Percentiles rank a stretch among this genome's conserved stretches.
phyloP scores from a whole-genome alignment of 75 land plant genomes.

The Pinus taeda region DNA sequence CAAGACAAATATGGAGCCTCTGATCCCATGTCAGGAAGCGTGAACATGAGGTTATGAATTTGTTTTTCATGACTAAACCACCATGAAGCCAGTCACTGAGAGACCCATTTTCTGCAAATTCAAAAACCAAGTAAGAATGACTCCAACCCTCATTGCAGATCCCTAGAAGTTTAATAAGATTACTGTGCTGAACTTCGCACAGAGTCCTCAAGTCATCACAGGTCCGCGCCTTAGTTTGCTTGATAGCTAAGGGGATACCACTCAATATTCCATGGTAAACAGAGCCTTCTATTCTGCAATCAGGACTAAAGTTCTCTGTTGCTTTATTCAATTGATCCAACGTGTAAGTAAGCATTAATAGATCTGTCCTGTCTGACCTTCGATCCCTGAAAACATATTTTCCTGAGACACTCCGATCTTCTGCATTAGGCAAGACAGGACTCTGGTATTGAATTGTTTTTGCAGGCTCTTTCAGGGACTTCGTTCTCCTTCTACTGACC shows the following conservation, averaged over 20 bases:
- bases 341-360: constrained; percentile 13
- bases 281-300: constrained; percentile 43
- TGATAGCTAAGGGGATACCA: constrained; percentile 51
- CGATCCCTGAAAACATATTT: neutral
- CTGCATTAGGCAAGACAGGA: neutral
- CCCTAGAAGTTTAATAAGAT: constrained; percentile 60
- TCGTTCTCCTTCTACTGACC: neutral
- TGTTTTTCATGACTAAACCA: constrained; percentile 8
- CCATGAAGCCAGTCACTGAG: constrained; percentile 55
- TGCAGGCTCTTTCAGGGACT: neutral
- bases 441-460: neutral
- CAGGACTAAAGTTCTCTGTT: constrained; percentile 55
- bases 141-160: constrained; percentile 34
- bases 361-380: neutral
- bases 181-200: constrained; percentile 50
- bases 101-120: constrained; percentile 81
- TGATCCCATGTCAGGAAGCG: constrained; percentile 52
- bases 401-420: neutral
- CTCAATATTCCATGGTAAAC: constrained; percentile 53
- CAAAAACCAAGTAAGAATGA: constrained; percentile 52
- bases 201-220: constrained; percentile 59
- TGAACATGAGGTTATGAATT: constrained; percentile 20
- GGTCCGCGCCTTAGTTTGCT: constrained; percentile 48
- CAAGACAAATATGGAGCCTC: constrained; percentile 64
- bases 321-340: constrained; percentile 53